Conservation (phyloP, 345 rosid genomes). For the Rhodamnia rubescens region DNA sequence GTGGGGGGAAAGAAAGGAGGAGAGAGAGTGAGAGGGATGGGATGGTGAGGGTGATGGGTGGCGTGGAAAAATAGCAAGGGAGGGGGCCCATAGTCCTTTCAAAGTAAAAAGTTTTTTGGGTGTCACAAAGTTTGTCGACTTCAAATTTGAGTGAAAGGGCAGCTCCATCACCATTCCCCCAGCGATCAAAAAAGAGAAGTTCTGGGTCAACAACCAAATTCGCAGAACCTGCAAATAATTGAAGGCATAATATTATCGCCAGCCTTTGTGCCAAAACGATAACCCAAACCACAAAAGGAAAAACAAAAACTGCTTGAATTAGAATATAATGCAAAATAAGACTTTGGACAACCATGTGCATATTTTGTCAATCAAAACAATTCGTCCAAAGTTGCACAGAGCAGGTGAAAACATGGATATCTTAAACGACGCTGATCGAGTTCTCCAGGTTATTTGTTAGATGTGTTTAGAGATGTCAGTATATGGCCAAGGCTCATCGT, state of each 20-base stretch:
- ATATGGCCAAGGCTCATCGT: not conserved
- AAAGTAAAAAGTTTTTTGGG: too few species aligned
- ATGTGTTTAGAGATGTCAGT: not conserved
- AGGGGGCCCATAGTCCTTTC: too few species aligned
- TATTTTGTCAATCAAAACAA: not conserved
- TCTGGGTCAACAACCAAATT: conserved; percentile 65
- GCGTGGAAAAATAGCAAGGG: too few species aligned
- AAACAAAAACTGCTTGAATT: not conserved
- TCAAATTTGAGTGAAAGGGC: conserved; percentile 29
- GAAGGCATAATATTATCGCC: not conserved
- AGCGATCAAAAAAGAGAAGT: conserved; percentile 61
- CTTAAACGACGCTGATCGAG: not conserved
- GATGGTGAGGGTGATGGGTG: too few species aligned
- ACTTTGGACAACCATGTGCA: not conserved
- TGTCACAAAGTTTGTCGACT: conserved; percentile 19
- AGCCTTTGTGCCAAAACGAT: not conserved
- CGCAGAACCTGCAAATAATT: conserved; percentile 40
- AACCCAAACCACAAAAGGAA: not conserved
- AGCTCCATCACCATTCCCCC: conserved; percentile 55
- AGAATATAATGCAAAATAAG: not conserved
- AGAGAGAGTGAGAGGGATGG: too few species aligned
- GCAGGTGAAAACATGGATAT: not conserved
- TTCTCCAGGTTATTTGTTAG: not conserved
- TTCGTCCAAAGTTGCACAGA: not conserved
- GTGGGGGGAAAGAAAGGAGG: too few species aligned